Conservation (phyloP, 352 stramenopile genomes). For the Vaucheria bursata region DNA sequence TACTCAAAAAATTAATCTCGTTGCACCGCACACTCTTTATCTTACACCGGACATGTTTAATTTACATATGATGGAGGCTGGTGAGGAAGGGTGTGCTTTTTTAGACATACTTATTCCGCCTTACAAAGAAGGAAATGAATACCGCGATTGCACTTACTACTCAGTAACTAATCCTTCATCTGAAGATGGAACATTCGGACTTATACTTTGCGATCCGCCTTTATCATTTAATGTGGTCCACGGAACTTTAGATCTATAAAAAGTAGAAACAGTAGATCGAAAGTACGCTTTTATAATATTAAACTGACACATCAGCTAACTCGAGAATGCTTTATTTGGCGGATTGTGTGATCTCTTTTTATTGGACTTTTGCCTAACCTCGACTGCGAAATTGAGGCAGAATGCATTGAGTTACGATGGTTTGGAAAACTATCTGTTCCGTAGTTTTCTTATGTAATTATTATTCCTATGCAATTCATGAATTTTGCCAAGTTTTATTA, state of each 20-base stretch:
- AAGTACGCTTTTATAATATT: no score
- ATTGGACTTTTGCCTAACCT: no score
- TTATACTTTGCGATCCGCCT: constrained; percentile 18
- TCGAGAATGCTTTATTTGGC: no score
- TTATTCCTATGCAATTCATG: no score
- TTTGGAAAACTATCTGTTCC: no score
- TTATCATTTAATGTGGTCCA: constrained; percentile 17
- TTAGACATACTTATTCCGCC: constrained; percentile 41
- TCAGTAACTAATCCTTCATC: not conserved
- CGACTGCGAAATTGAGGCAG: no score
- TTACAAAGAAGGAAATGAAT: constrained; percentile 15
- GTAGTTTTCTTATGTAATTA: no score
- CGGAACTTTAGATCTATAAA: not conserved
- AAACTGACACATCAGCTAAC: no score
- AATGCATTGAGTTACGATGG: no score
- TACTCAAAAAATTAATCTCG: not conserved
- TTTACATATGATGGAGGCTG: constrained; percentile 27
- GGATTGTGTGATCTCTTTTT: no score
- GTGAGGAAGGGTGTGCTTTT: constrained; percentile 17
- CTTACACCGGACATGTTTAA: constrained; percentile 29
- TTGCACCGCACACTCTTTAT: constrained; percentile 18
- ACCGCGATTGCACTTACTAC: constrained; percentile 45
- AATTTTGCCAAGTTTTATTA: no score
- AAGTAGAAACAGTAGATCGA: no score
- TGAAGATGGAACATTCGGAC: not conserved